Percentiles rank a stretch among this genome's conserved stretches.
These are phyloP conservation scores for Jacaranda copaia DNA, from an alignment of 257 asterid species.

Conservation along the genomic window DNA sequence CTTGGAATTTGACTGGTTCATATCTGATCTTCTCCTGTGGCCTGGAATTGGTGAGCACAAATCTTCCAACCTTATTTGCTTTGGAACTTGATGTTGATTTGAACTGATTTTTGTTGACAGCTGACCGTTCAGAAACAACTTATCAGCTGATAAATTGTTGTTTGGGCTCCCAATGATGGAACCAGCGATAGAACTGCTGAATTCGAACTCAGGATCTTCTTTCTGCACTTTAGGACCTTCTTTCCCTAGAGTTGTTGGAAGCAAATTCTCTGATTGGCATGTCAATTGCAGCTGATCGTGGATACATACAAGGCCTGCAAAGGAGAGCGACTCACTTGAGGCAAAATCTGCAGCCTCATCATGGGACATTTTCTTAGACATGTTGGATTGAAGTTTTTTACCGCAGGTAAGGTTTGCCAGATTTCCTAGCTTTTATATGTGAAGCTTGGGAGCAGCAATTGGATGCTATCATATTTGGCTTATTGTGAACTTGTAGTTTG, in stretches of 20 bases:
- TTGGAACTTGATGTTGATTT: constrained; percentile 34
- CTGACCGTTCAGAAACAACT: constrained; percentile 27
- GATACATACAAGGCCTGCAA: constrained; percentile 52
- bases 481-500: constrained; percentile 26
- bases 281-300: constrained; percentile 41
- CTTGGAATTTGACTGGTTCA: constrained; percentile 34
- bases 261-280: not conserved
- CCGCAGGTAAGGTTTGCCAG: constrained; percentile 27
- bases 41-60: constrained; percentile 38
- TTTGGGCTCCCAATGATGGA: constrained; percentile 15
- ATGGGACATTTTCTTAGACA: constrained; percentile 43
- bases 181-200: constrained; percentile 27
- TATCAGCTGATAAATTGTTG: constrained; percentile 33
- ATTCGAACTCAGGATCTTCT: constrained; percentile 50
- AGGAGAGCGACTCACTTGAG: constrained; percentile 65
- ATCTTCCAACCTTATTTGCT: constrained; percentile 27
- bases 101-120: constrained; percentile 25
- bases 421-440: constrained; percentile 37
- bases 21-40: constrained; percentile 34
- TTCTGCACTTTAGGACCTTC: constrained; percentile 24
- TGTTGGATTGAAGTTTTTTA: constrained; percentile 22
- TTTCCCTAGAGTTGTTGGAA: constrained; percentile 13
- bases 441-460: constrained; percentile 26
- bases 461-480: constrained; percentile 32
- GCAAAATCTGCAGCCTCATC: constrained; percentile 47